phyloP scores from a whole-genome alignment of 1,284 basidiomycete species.

The Anthracocystis setariae region DNA sequence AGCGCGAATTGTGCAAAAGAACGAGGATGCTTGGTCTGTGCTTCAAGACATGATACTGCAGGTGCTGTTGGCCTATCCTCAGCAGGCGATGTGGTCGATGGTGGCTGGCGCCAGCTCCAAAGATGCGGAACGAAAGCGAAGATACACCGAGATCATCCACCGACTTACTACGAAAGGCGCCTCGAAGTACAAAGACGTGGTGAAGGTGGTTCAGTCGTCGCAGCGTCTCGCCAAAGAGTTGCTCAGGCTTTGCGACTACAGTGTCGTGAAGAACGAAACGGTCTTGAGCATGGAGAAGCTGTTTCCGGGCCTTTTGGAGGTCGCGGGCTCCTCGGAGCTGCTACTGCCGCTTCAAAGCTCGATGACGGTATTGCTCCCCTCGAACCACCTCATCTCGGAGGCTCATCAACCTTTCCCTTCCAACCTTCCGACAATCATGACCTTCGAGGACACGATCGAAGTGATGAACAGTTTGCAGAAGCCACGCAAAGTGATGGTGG shows the following conservation, averaged over 20 bases:
- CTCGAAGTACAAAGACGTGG: conserved; percentile 44
- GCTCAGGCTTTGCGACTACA: conserved; percentile 59
- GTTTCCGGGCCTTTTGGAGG: conserved; percentile 54
- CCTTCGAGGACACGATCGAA: conserved; percentile 79
- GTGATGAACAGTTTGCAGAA: conserved; percentile 93
- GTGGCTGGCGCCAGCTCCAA: conserved; percentile 88
- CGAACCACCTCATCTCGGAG: conserved; percentile 69
- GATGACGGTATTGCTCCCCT: conserved; percentile 82
- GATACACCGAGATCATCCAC: conserved; percentile 76
- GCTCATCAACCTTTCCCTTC: conserved; percentile 84
- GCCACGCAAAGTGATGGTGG: conserved; percentile 89
- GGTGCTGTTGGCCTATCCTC: conserved; percentile 84
- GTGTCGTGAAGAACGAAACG: conserved; percentile 48
- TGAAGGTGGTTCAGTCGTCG: conserved; percentile 50
- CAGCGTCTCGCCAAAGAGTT: conserved; percentile 63
- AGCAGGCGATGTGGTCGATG: conserved; percentile 93
- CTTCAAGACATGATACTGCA: conserved; percentile 78
- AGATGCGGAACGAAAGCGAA: conserved; percentile 74
- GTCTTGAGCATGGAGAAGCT: conserved; percentile 50
- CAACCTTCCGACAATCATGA: conserved; percentile 78
- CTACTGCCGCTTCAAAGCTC: conserved; percentile 88
- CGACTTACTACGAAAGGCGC: conserved; percentile 22
- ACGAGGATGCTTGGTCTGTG: conserved; percentile 76
- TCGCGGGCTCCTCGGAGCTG: conserved; percentile 50
- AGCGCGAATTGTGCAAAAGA: conserved; percentile 86